Conservation (phyloP, 192 early-diverging fungal genomes). For the Chytriomyces sp. region DNA sequence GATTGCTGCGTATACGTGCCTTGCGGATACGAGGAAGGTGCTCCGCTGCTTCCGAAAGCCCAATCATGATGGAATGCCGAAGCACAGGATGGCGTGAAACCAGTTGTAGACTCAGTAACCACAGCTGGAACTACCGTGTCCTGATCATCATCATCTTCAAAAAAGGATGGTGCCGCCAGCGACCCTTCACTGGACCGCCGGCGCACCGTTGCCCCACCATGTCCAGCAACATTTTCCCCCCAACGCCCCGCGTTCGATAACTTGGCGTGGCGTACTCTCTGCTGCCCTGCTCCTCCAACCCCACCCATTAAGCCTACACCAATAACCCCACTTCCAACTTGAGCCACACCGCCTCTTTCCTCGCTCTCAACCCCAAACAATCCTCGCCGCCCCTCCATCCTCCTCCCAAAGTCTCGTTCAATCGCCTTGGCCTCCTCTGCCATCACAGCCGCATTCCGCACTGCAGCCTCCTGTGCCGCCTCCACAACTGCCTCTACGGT, state of each 20-base stretch:
- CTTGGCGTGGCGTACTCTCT: too few relatives aligned
- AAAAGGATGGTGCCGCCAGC: background rate
- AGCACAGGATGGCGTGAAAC: background rate
- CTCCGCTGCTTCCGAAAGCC: background rate
- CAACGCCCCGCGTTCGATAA: too few relatives aligned
- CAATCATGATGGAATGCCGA: background rate
- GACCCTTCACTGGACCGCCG: too few relatives aligned
- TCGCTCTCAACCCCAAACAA: too few relatives aligned
- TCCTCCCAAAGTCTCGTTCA: background rate
- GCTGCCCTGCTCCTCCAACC: too few relatives aligned
- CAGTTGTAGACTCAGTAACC: background rate
- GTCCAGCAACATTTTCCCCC: too few relatives aligned
- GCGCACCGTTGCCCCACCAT: background rate
- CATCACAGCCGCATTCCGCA: background rate
- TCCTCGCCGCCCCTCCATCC: too few relatives aligned
- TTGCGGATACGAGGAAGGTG: background rate
- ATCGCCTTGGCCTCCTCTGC: constrained; percentile 11
- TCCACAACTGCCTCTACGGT: constrained; percentile 11
- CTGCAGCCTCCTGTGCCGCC: constrained; percentile 2
- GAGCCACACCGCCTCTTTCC: too few relatives aligned
- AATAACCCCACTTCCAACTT: too few relatives aligned
- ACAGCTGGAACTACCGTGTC: background rate
- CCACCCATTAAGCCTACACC: too few relatives aligned
- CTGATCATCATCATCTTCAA: background rate
- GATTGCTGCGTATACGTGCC: too few relatives aligned